phyloP scores from a whole-genome alignment of 306 rosid species.

The Leucaena leucocephala region DNA sequence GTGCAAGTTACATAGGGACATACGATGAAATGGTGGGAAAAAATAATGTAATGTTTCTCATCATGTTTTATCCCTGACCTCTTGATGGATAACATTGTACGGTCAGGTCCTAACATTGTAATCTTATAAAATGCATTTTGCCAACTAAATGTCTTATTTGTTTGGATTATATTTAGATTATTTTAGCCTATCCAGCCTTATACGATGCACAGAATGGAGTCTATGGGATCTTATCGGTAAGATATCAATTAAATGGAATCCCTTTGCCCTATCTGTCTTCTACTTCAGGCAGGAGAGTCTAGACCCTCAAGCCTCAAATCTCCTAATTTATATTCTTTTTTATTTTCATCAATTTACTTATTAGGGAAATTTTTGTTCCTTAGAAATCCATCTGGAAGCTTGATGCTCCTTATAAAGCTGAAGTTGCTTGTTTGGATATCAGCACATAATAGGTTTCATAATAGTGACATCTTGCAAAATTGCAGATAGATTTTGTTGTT shows the following conservation, averaged over 20 bases:
- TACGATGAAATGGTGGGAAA: too few relatives aligned
- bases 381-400: neutral
- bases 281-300: neutral
- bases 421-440: neutral
- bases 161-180: neutral
- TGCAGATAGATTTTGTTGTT: neutral
- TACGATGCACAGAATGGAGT: neutral
- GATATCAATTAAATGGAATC: neutral
- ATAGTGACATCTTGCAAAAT: neutral
- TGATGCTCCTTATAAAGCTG: neutral
- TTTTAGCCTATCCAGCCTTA: neutral
- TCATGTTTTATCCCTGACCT: too few relatives aligned
- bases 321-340: too few relatives aligned
- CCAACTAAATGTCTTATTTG: neutral
- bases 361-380: neutral
- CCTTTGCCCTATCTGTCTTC: neutral
- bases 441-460: neutral
- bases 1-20: too few relatives aligned
- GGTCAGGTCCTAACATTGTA: too few relatives aligned
- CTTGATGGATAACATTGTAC: too few relatives aligned
- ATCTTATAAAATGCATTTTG: too few relatives aligned
- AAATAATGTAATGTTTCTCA: too few relatives aligned
- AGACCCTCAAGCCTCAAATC: too few relatives aligned
- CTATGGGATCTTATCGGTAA: too few relatives aligned
- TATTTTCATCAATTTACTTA: neutral